These are phyloP conservation scores for Penicillium lividum DNA, from an alignment of 495 filamentous ascomycete genomes.

Conservation along the genomic window DNA sequence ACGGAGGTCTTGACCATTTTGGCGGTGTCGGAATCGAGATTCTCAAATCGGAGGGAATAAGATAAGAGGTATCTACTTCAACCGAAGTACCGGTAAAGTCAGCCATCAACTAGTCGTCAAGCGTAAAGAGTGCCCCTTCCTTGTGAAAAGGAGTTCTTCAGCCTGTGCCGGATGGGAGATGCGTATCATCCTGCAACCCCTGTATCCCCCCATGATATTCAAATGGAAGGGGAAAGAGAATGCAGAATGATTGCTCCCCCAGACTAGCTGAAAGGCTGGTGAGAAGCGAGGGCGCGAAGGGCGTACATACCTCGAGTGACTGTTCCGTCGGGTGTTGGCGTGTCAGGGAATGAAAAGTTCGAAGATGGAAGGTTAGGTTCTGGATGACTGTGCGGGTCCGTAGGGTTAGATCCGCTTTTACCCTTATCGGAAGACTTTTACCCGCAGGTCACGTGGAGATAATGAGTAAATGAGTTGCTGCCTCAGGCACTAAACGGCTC, in stretches of 20 bases:
- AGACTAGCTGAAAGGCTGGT: slow-evolving; percentile 52
- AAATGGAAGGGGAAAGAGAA: background rate
- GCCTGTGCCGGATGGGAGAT: slow-evolving; percentile 75
- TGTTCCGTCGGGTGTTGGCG: slow-evolving; percentile 33
- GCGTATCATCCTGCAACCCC: slow-evolving; percentile 61
- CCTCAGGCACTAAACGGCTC: slow-evolving; percentile 30
- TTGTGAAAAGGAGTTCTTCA: slow-evolving; percentile 82
- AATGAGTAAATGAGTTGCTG: slow-evolving; percentile 10
- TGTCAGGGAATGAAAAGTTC: slow-evolving; percentile 24
- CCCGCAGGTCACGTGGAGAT: background rate
- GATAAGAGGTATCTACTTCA: slow-evolving; percentile 75
- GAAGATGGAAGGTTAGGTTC: slow-evolving; percentile 14
- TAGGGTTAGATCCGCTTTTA: slow-evolving; percentile 27
- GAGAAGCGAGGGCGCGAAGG: slow-evolving; percentile 19
- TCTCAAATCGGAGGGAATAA: slow-evolving; percentile 70
- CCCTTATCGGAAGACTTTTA: slow-evolving; percentile 24
- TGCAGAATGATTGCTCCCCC: slow-evolving; percentile 48
- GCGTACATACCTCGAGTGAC: slow-evolving; percentile 50
- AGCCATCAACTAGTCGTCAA: slow-evolving; percentile 81
- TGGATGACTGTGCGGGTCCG: slow-evolving; percentile 31
- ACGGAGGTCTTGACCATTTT: slow-evolving; percentile 98
- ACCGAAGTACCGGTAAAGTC: slow-evolving; percentile 50
- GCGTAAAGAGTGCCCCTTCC: slow-evolving; percentile 88
- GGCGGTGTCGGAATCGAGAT: slow-evolving; percentile 67
- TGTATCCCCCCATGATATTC: background rate